These are phyloP conservation scores for Codiaeum variegatum DNA, from an alignment of 441 rosid species.

Conservation along the genomic window DNA sequence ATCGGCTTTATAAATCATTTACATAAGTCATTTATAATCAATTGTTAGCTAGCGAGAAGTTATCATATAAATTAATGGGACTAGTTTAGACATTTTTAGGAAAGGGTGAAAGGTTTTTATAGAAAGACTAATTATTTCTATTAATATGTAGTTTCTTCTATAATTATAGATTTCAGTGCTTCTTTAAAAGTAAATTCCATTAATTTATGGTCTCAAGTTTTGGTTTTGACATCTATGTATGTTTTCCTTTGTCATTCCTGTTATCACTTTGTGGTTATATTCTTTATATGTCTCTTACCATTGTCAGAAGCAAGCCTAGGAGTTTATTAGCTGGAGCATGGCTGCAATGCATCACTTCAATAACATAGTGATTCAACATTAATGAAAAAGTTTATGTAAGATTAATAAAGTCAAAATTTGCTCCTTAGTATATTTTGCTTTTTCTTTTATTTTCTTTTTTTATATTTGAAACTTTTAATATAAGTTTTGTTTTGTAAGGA, in stretches of 20 bases:
- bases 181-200: no score
- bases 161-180: background rate
- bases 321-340: constrained; percentile 91
- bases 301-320: constrained; percentile 96
- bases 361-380: no score
- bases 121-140: constrained; percentile 1
- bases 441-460: no score
- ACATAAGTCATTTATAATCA: background rate
- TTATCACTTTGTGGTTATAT: constrained; percentile 97
- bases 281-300: constrained; percentile 81
- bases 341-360: constrained; percentile 92
- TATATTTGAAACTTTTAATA: no score
- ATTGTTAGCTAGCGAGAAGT: background rate
- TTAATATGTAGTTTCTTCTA: constrained; percentile 2
- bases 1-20: background rate
- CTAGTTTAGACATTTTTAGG: background rate
- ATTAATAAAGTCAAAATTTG: no score
- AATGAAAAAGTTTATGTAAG: no score
- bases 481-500: no score
- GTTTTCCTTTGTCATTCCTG: constrained; percentile 22
- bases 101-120: background rate
- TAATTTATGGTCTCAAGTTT: background rate
- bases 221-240: constrained; percentile 12
- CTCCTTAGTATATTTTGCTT: no score
- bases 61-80: background rate